A percentile compares a stretch with the other conserved stretches of the same genome.
phyloP scores from a whole-genome alignment of 2,329 filamentous ascomycete genomes.

The Aspergillus hortae region DNA sequence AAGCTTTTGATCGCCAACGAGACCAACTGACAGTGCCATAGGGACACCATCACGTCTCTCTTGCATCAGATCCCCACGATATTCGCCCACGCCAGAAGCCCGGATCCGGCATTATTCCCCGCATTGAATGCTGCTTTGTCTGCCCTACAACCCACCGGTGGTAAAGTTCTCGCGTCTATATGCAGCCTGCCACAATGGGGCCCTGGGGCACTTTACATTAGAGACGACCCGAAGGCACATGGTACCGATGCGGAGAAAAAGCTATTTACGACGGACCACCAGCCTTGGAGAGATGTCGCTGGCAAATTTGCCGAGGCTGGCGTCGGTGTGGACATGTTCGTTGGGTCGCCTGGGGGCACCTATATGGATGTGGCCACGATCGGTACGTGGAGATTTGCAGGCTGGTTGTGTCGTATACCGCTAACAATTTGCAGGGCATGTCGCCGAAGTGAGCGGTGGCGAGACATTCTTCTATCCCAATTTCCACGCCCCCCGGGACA shows the following conservation, averaged over 20 bases:
- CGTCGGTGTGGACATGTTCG: constrained; percentile 89
- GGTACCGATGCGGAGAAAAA: constrained; percentile 90
- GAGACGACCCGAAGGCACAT: constrained; percentile 83
- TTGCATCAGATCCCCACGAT: constrained; percentile 77
- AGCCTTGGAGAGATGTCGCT: constrained; percentile 79
- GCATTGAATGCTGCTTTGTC: constrained; percentile 77
- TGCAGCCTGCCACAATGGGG: constrained; percentile 89
- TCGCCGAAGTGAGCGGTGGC: constrained; percentile 84
- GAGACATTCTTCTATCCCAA: constrained; percentile 97
- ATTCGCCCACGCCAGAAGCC: constrained; percentile 83
- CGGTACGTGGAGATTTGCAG: constrained; percentile 50
- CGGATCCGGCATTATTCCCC: constrained; percentile 82
- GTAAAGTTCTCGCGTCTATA: constrained; percentile 86
- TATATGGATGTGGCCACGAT: constrained; percentile 93
- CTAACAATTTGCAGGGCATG: constrained; percentile 57
- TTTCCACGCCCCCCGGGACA: constrained; percentile 83
- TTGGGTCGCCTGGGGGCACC: constrained; percentile 82
- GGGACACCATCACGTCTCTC: constrained; percentile 79
- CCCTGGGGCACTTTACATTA: constrained; percentile 76
- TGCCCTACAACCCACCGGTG: constrained; percentile 82
- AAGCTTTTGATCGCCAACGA: not conserved
- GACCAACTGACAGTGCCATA: constrained; percentile 20
- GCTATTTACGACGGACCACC: constrained; percentile 84
- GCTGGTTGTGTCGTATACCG: not conserved
- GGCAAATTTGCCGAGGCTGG: constrained; percentile 84